Evolutionary conservation across 305 asterid genomes (phyloP), one percentile per base, ranked within the genome.

Genomic region (Petunia hybrid): DNA sequence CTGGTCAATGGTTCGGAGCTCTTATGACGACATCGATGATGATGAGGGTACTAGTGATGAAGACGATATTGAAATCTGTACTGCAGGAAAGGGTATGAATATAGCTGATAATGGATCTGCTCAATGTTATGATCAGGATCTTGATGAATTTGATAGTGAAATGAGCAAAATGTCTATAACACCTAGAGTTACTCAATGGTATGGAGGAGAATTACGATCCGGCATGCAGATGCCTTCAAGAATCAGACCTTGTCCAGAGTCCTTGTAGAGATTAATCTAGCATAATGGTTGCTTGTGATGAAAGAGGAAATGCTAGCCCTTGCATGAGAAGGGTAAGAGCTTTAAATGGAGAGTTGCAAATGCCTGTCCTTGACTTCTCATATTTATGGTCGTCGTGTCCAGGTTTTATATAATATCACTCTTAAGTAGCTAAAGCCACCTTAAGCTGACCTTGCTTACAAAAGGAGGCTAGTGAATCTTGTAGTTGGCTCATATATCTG

Each of bases 1-100:
- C 87, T 95, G 99, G 99, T 94, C 98, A 40, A 92, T 92, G 98
- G 97, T 91, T 53, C 86, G 92, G 86, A 87, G 88, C 76, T 85
- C 83, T 8, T 87, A 85, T 4, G 95, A 90, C 3, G 87, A 88
- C 6, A 91, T 81, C n/a, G 96, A 88, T 10, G 61, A 46, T 10
- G 94, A 84, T 3, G 95, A 89, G 81, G 87, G 85, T 64, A 83
- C 87, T 6, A 89, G 93, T 57, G 97, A 90, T 77, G 98, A 93
- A 67, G 97, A 95, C 35, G 85, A 16, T 8, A 85, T 43, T 3
- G 92, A 82, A 45, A 85, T 78, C 59, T 64, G 76, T 70, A 85
- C 64, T 38, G 69, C 63, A 46, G 83, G 74, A 75, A 77, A 85
- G 3, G 90, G 90, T 68, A 87, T 91, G 83, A 80, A 80, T 82